Conservation (phyloP, 2,329 filamentous ascomycete species). For the Botrytis hyacinthi region DNA sequence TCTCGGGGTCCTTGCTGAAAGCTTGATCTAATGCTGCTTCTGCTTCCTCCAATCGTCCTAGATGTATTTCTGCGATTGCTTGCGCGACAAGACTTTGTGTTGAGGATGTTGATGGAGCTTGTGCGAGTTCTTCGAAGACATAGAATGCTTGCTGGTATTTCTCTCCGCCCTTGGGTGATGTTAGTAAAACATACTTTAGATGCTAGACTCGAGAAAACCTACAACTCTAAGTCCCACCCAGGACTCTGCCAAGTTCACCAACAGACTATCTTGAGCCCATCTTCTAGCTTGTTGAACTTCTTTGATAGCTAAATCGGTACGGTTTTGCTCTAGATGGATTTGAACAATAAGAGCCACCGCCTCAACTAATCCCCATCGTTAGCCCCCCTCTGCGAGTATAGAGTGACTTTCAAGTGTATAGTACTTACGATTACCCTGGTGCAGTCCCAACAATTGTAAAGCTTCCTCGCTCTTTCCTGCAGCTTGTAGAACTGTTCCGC, state of each 20-base stretch:
- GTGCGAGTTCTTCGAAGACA: slow-evolving; percentile 93
- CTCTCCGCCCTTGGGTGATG: slow-evolving; percentile 70
- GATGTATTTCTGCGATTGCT: slow-evolving; percentile 86
- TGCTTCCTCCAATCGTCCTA: slow-evolving; percentile 84
- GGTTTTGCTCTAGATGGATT: slow-evolving; percentile 88
- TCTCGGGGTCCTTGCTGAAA: slow-evolving; percentile 67
- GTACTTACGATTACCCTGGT: slow-evolving; percentile 76
- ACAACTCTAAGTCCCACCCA: slow-evolving; percentile 91
- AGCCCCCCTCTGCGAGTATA: neutral
- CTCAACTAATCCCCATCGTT: slow-evolving; percentile 50
- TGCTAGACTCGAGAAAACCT: slow-evolving; percentile 36
- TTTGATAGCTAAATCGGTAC: slow-evolving; percentile 84
- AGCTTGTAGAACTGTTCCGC: slow-evolving; percentile 77
- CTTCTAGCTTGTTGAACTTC: slow-evolving; percentile 82
- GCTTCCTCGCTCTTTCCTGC: slow-evolving; percentile 84
- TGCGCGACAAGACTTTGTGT: slow-evolving; percentile 77
- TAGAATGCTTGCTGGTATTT: slow-evolving; percentile 97
- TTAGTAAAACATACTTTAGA: slow-evolving; percentile 37
- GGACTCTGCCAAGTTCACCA: slow-evolving; percentile 92
- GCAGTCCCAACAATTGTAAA: slow-evolving; percentile 72
- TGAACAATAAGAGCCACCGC: slow-evolving; percentile 87
- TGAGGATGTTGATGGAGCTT: slow-evolving; percentile 77
- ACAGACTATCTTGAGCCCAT: slow-evolving; percentile 91
- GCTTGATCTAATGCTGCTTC: slow-evolving; percentile 83
- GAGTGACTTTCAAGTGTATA: neutral